Evolutionary conservation across 2,329 filamentous ascomycete species (phyloP), one percentile per base, ranked within the genome.

Genomic region (Diaporthe eres): DNA sequence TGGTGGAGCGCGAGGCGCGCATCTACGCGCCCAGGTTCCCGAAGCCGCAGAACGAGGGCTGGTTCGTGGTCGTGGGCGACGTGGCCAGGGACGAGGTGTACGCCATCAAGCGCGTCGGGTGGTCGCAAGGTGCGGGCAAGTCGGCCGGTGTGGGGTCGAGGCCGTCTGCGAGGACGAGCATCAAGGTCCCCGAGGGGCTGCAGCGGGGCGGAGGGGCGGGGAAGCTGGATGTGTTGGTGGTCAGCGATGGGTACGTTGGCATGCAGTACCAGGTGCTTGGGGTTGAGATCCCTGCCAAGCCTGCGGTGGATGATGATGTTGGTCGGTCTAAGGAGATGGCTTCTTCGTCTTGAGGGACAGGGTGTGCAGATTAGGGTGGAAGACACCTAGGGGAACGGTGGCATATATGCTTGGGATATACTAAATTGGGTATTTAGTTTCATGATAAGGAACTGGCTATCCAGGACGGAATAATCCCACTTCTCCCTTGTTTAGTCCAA

Each of bases 21-120:
- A 94, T 98, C 82, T 98, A 93, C 80, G 95, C 97, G 0, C 96
- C 97, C 3, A 90, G 91, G 31, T 98, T 98, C 85, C 96, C 96
- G 1, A 99, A 99, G 85, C 92, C 95, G 22, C 97, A 99, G 84
- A 97, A 92, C 0, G 97, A 99, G 81, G 96, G 96, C 0, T 98
- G 93, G 90, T 98, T 99, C 83, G 91, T 97, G 19, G 82, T 98
- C 31, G 89, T 98, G 0, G 93, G 92, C 9, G 92, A 94, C 79
- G 81, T 90, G 3, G 86, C 86, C 0, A 89, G 85, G 9, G 95
- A 96, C 76, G 95, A 98, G 79, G 89, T 98, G 53, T 84, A 98
- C 5, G 96, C 94, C 3, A 87, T 99, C 77, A 98, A 98, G 88
- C 89, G 97, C 42, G 90, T 97, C 0, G 93, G 92, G 2, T 98